Percentiles rank a stretch among this genome's conserved stretches.
Conservation (phyloP, 345 rosid species). For the Reutealis trisperma region DNA sequence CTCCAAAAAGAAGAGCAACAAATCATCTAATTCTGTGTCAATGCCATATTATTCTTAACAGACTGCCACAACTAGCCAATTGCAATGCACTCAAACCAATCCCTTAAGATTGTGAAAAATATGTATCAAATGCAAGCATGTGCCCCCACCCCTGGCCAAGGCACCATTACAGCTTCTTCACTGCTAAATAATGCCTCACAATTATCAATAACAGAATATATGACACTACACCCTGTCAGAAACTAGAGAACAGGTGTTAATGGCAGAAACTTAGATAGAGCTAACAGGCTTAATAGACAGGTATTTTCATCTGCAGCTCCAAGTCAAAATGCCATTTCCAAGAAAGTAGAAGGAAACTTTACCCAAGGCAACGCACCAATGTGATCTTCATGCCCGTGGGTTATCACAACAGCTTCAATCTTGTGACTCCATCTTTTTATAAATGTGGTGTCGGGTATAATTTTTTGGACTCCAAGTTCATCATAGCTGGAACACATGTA, state of each 20-base stretch:
- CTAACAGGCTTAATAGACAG: conserved; percentile 11
- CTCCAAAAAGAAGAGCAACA: background rate
- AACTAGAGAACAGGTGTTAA: conserved; percentile 3
- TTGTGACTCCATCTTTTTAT: conserved; percentile 93
- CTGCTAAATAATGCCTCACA: conserved; percentile 1
- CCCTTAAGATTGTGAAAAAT: background rate
- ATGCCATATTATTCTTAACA: background rate
- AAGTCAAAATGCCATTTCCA: conserved; percentile 3
- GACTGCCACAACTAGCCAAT: background rate
- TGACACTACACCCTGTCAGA: background rate
- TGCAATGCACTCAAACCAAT: background rate
- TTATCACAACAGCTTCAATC: conserved; percentile 95
- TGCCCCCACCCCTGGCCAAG: background rate
- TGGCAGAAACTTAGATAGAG: background rate
- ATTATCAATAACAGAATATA: background rate
- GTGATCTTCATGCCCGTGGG: conserved; percentile 99
- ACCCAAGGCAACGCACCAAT: conserved; percentile 99
- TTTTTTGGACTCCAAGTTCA: conserved; percentile 93
- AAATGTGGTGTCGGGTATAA: conserved; percentile 94
- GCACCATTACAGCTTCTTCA: background rate
- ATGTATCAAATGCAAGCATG: background rate
- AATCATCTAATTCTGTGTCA: background rate
- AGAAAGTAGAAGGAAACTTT: conserved; percentile 56
- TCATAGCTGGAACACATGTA: conserved; percentile 61
- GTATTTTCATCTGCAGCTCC: conserved; percentile 9